Base-by-base conservation (phyloP, 768 basidiomycete genomes). In the Pisolithus microcarpus region DNA sequence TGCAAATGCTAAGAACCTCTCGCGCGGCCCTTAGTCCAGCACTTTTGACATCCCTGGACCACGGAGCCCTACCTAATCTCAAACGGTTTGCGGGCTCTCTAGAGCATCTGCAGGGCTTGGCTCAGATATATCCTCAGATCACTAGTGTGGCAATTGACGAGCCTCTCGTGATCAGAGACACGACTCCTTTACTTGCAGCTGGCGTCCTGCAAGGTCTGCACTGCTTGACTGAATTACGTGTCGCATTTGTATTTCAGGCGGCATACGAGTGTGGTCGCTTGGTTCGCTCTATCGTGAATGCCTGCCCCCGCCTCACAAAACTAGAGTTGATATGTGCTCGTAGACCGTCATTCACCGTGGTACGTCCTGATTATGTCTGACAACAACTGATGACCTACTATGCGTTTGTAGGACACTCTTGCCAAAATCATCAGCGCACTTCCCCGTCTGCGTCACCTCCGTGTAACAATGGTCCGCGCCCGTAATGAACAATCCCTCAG, bases 221-320 rank as follows among this genome's bases (percentile, higher is more conserved):
- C 18, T 70, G 71, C 5, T 73, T 89, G 23, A 75, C 71, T 11
- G 75, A 79, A 38, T 71, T 89, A 50, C 80, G 75, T 48, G 77
- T 88, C 39, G 71, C 78, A 15, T 88, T 88, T 60, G 75, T 78
- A 37, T 75, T 88, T 46, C 83, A 87, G 58, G 81, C 81, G 1
- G 80, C 81, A 59, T 87, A 87, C 59, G 86, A 89, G 56, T 82
- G 83, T 58, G 82, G 79, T 24, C 81, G 81, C 56, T 69, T 87
- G 51, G 71, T 89, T 31, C 78, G 83, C 42, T 81, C 82, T 4
- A 75, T 89, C 51, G 78, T 80, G 48, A 68, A 78, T 11, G 75
- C 82, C 0, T 87, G 85, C 58, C 85, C 86, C 10, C 74, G 75
- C 48, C 71, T 89, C 36, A 72, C 69, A 31, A 77, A 81, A 60